Evolutionary conservation across 306 rosid species (phyloP).

Genomic region (Quercus dentata): DNA sequence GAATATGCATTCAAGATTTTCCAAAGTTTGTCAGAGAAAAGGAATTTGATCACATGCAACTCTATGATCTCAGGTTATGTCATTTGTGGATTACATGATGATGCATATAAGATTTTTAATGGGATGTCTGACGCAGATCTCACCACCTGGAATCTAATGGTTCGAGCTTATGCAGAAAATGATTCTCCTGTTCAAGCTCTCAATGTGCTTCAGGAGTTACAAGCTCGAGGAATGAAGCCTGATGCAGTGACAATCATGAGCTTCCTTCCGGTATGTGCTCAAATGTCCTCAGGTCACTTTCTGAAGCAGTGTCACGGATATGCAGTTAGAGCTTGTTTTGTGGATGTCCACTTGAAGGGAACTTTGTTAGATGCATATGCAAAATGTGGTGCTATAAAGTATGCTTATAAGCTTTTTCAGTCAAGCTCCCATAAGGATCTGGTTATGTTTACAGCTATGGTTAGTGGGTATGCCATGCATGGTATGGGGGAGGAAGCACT

Average conservation of each 20-base stretch:
- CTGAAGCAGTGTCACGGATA: constrained; percentile 79
- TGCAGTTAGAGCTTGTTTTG: constrained; percentile 58
- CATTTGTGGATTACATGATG: constrained; percentile 51
- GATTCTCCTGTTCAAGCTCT: constrained; percentile 63
- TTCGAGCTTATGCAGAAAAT: constrained; percentile 71
- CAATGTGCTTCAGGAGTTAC: constrained; percentile 46
- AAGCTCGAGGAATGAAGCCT: constrained; percentile 73
- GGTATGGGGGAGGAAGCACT: constrained; percentile 85
- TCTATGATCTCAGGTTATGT: constrained; percentile 73
- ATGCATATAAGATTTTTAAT: constrained; percentile 51
- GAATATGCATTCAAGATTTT: constrained; percentile 55
- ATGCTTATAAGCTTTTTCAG: constrained; percentile 59
- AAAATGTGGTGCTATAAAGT: constrained; percentile 67
- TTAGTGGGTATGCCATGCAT: constrained; percentile 82
- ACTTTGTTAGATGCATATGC: constrained; percentile 82
- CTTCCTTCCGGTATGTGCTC: constrained; percentile 68
- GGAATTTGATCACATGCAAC: constrained; percentile 62
- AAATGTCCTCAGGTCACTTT: constrained; percentile 63
- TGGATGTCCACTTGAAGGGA: constrained; percentile 58
- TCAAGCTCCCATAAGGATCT: constrained; percentile 63
- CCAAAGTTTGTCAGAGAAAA: constrained; percentile 47
- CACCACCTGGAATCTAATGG: constrained; percentile 90
- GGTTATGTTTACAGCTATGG: constrained; percentile 88
- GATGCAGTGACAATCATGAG: constrained; percentile 76
- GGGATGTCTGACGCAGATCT: constrained; percentile 69